Base-by-base conservation (phyloP, 768 basidiomycete species). In the Russula brevipes region DNA sequence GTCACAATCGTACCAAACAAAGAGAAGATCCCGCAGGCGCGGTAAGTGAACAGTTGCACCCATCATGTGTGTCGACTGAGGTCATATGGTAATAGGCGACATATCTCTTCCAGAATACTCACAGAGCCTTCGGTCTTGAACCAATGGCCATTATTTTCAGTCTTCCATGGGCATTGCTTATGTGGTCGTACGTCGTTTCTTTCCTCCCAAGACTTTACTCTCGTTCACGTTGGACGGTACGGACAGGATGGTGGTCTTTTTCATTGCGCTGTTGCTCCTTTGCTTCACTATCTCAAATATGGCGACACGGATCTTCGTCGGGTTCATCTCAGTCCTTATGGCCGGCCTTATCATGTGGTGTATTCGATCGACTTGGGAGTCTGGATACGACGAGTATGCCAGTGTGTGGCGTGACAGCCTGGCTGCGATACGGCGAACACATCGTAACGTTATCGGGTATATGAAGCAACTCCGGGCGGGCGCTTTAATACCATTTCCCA, bases 111-210 rank as follows among this genome's bases (percentile, higher is more conserved):
- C 65, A 61, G 7, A 65, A 72, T 41, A 69, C 66, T 31, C 69
- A 77, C 10, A 39, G 66, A 16, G 68, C 54, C 0, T 73, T 77
- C n/a, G 83, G 84, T 2, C 71, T 83, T 3, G 81, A 85, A 69
- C 79, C 70, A 1, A 73, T 84, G 7, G 81, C 82, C 11, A 74
- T 85, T 30, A 68, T 83, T 57, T 83, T 82, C 63, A 80, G 81
- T 60, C 69, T 85, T 8, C 84, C 84, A 0, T 81, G 82, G 60
- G 80, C 81, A 2, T 71, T 85, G 30, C 74, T 85, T 41, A 79
- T 85, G 75, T 85, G 83, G 83, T 78, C 78, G 84, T 84, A 68
- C 71, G 83, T 77, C n/a, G 4, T 42, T 9, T 77, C n/a, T 8
- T 42, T 9, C 35, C 8, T n/a, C 45, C 3, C 19, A 24, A 39